These are phyloP conservation scores for Aschersonia sp. DNA, from an alignment of 2,329 filamentous ascomycete species.

Conservation along the genomic window DNA sequence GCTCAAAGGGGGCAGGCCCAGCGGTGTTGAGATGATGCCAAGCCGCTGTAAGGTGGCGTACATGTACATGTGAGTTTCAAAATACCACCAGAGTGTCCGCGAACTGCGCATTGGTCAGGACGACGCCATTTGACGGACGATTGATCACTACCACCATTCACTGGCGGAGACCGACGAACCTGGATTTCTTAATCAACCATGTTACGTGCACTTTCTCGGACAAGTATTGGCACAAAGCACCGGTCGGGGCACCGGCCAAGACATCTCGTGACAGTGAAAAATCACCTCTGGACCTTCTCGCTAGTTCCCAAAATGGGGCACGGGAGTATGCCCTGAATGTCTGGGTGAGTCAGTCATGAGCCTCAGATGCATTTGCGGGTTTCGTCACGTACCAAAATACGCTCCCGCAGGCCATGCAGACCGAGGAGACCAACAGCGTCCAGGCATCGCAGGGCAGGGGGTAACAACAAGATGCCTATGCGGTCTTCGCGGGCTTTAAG, in stretches of 20 bases:
- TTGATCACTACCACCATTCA: slow-evolving; percentile 7
- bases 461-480: slow-evolving; percentile 24
- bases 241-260: slow-evolving; percentile 17
- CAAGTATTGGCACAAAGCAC: slow-evolving; percentile 13
- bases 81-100: slow-evolving; percentile 22
- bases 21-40: slow-evolving; percentile 26
- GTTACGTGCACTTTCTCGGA: slow-evolving; percentile 12
- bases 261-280: slow-evolving; percentile 17
- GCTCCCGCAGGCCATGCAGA: slow-evolving; percentile 35
- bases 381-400: slow-evolving; percentile 28
- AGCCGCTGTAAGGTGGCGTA: slow-evolving; percentile 38
- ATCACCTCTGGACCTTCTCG: slow-evolving; percentile 11
- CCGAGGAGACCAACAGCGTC: slow-evolving; percentile 35
- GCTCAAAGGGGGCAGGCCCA: slow-evolving; percentile 26
- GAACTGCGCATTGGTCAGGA: slow-evolving; percentile 8
- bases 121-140: background rate
- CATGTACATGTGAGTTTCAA: slow-evolving; percentile 35
- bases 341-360: slow-evolving; percentile 16
- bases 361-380: background rate
- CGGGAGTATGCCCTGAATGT: slow-evolving; percentile 35
- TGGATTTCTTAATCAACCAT: slow-evolving; percentile 11
- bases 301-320: slow-evolving; percentile 32
- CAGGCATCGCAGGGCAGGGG: slow-evolving; percentile 17
- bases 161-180: slow-evolving; percentile 11
- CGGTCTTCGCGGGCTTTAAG: slow-evolving; percentile 33